phyloP scores from a whole-genome alignment of 257 asterid species.

The Jacaranda copaia region DNA sequence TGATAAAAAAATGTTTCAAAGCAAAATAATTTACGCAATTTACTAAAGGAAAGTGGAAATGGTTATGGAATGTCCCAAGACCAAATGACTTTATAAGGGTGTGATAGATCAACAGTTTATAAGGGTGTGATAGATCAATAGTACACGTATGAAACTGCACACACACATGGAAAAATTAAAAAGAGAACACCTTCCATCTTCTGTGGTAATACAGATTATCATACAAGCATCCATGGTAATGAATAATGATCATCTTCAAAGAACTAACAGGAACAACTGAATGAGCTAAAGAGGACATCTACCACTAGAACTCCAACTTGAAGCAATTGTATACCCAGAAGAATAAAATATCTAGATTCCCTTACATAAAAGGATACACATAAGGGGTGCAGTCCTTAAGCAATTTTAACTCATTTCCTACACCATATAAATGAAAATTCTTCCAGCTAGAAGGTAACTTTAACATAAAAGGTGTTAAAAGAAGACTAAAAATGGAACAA shows the following conservation, averaged over 20 bases:
- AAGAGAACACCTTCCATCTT: not conserved
- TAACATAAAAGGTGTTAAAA: not conserved
- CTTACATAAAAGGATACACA: not conserved
- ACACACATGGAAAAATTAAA: not conserved
- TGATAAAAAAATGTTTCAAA: not conserved
- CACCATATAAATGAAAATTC: not conserved
- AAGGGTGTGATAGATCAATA: not conserved
- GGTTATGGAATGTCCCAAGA: constrained; percentile 4
- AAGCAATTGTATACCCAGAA: constrained; percentile 10
- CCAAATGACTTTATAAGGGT: not conserved
- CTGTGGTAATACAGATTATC: not conserved
- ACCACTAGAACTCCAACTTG: not conserved
- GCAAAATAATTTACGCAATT: not conserved
- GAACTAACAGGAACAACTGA: not conserved
- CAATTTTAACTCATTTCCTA: not conserved
- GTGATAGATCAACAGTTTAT: not conserved
- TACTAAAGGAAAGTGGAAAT: not conserved
- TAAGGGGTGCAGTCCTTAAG: not conserved
- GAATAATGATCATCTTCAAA: constrained; percentile 3
- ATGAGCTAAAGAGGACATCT: not conserved
- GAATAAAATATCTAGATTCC: not conserved
- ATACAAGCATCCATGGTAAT: not conserved
- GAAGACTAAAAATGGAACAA: not conserved
- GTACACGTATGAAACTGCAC: not conserved
- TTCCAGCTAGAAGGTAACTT: not conserved